Conservation (phyloP, 345 rosid genomes). For the Eucalyptus sp. region DNA sequence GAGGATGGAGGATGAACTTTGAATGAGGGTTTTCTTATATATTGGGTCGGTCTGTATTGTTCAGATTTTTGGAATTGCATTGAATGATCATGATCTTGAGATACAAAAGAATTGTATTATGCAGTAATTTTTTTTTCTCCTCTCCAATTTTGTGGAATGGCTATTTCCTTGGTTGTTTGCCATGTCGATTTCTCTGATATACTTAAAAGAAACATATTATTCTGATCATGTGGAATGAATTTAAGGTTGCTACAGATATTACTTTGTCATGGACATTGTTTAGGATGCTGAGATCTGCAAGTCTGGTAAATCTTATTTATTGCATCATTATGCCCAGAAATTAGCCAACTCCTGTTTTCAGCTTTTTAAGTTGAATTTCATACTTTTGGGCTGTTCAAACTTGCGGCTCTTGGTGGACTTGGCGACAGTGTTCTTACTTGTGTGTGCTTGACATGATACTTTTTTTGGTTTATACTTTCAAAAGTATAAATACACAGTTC, state of each 20-base stretch:
- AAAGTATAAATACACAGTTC: background rate
- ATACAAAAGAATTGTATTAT: background rate
- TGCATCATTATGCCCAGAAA: background rate
- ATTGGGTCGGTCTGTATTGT: background rate
- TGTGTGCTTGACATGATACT: background rate
- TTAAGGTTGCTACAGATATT: background rate
- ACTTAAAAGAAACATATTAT: background rate
- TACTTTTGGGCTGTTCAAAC: background rate
- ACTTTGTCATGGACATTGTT: background rate
- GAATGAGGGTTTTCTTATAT: slow-evolving; percentile 1
- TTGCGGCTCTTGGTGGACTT: background rate
- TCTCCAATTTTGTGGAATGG: background rate
- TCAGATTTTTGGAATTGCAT: background rate
- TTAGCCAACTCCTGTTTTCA: background rate
- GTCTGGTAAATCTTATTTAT: background rate
- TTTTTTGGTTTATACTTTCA: background rate
- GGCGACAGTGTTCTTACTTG: background rate
- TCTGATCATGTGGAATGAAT: background rate
- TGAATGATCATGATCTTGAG: background rate
- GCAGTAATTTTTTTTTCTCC: background rate
- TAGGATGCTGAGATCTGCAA: background rate
- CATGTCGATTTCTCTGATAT: background rate
- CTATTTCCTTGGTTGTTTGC: background rate
- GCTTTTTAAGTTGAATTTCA: background rate
- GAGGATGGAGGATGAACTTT: slow-evolving; percentile 89